Evolutionary conservation across 31 red algal species (phyloP).

Genomic region (Odonthalia washingtoniensis): DNA sequence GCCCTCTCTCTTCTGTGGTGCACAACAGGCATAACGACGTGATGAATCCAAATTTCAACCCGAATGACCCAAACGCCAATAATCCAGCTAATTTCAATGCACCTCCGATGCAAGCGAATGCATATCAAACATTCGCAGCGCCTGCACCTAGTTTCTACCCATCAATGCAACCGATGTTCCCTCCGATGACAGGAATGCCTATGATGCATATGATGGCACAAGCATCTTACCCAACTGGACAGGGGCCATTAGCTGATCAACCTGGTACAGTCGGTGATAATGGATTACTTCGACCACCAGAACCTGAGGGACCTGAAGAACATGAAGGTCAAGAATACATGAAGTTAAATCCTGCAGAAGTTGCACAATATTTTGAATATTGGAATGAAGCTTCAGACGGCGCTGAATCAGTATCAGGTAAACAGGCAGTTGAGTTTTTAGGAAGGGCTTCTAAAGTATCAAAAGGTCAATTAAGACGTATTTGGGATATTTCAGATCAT

Average conservation of each 20-base stretch:
- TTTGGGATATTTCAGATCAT: constrained; percentile 95
- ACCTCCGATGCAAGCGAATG: not conserved
- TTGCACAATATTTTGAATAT: constrained; percentile 65
- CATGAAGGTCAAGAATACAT: constrained; percentile 74
- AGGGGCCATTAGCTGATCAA: constrained; percentile 65
- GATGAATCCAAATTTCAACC: too few relatives aligned
- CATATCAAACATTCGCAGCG: too few relatives aligned
- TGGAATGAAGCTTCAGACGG: constrained; percentile 72
- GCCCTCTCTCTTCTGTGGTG: too few relatives aligned
- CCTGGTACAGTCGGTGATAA: constrained; percentile 50
- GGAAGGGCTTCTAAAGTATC: constrained; percentile 69
- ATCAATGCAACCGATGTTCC: constrained; percentile 25
- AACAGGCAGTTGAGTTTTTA: constrained; percentile 68
- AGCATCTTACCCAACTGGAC: constrained; percentile 52
- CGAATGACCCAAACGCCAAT: constrained; percentile 8
- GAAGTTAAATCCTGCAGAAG: constrained; percentile 75
- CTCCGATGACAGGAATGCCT: constrained; percentile 32
- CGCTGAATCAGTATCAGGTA: constrained; percentile 49
- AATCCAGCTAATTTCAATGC: not conserved
- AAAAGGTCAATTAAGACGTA: constrained; percentile 76
- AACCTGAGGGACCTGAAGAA: constrained; percentile 57
- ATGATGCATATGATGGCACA: not conserved
- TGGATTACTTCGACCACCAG: constrained; percentile 61
- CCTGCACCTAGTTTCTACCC: too few relatives aligned
- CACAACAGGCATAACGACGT: too few relatives aligned